These are phyloP conservation scores for Lactarius indigo DNA, from an alignment of 768 basidiomycete species.

Conservation along the genomic window DNA sequence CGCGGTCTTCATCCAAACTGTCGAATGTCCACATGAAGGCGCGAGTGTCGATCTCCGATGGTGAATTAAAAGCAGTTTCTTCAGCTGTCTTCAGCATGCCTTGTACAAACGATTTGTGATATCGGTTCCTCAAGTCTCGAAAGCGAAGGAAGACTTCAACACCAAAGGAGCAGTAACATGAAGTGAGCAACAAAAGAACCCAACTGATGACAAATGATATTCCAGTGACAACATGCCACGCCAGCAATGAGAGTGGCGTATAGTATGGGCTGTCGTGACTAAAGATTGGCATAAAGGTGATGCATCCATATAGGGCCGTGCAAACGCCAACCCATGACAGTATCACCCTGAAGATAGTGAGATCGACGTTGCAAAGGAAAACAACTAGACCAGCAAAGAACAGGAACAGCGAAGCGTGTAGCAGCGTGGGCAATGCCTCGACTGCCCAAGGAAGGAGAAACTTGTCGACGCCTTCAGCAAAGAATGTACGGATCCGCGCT, in stretches of 20 bases:
- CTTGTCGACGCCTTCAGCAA: not conserved
- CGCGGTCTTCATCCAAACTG: not conserved
- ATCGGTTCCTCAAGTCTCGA: no score
- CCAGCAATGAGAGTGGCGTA: not conserved
- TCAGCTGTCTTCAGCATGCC: not conserved
- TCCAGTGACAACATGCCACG: not conserved
- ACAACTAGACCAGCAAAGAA: not conserved
- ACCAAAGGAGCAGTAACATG: not conserved
- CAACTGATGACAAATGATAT: not conserved
- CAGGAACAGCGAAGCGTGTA: not conserved
- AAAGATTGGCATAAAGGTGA: not conserved
- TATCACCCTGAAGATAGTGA: not conserved
- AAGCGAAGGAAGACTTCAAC: not conserved
- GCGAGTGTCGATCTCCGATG: not conserved
- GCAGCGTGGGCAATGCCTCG: not conserved
- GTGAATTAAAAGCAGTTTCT: not conserved
- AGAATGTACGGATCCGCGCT: not conserved
- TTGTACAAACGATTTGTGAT: not conserved
- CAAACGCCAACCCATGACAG: not conserved
- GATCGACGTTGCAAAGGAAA: not conserved
- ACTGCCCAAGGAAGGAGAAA: not conserved
- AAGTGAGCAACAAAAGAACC: no score
- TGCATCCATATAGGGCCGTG: not conserved
- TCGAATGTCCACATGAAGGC: not conserved
- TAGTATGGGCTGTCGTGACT: not conserved